Base-by-base conservation (phyloP, 2,329 filamentous ascomycete genomes). In the Diaporthe velutina region DNA sequence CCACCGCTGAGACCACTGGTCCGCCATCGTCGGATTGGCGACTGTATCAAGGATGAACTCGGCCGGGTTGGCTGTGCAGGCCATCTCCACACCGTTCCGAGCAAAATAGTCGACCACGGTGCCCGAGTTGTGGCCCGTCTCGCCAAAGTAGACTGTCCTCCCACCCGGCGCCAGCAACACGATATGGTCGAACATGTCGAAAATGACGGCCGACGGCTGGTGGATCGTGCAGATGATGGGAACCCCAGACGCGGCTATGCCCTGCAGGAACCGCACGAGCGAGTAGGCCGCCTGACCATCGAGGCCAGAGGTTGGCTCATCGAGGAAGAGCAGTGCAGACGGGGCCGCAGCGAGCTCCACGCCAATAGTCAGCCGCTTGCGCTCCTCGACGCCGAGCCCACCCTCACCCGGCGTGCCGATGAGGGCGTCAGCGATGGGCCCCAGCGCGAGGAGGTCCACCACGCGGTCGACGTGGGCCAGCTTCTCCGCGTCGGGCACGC, bases 401-500 rank as follows among this genome's bases (percentile, higher is more conserved):
- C 90, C 92, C 85, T 92, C 90, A 74, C 91, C 91, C 22, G 90
- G 90, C 38, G 92, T 89, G 84, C 92, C 92, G 61, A 94, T 91
- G 52, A 93, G 86, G 15, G 92, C 92, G 80, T 93, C 92, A 9
- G 92, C 91, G 77, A 93, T 92, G 28, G 89, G 86, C 71, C 90
- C 84, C 88, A 94, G 92, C 66, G 89, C 6, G 0, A 89, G 79
- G 0, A 89, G 82, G 79, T 94, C 93, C 79, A 96, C 94, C 48
- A 96, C 93, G 74, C 94, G 93, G 71, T 94, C 90, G 15, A 96
- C 94, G 77, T 96, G 96, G 7, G 88, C 89, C 1, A 95, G 83
- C 83, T 96, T 96, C 79, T 95, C 93, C 70, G 90, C 84, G 1
- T 88, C 88, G 0, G 90, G 82, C 19, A 89, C 85, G 61, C 89